Base-by-base conservation (phyloP, 2,329 filamentous ascomycete genomes). In the Coniochaeta ligniaria region DNA sequence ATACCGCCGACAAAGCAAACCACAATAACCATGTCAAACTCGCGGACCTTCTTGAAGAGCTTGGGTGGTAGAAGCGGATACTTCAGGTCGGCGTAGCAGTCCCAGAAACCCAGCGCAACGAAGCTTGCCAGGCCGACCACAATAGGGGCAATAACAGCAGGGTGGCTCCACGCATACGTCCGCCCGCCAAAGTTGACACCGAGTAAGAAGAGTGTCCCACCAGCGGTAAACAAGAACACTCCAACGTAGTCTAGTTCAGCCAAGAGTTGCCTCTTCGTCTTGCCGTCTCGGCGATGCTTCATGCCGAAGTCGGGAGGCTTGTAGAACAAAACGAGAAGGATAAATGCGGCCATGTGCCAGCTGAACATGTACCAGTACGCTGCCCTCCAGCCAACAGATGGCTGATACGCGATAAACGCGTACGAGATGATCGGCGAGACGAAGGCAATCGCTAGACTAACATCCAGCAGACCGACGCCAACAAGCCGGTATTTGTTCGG, bases 391-490 rank as follows among this genome's bases (percentile, higher is more conserved):
- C 59, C 59, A 16, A 63, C 61, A 9, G 38, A 41, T n/a, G 69
- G 59, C 57, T 72, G 69, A 57, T 72, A 71, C 1, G 63, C 70
- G 36, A 73, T 73, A 66, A 73, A 73, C 22, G 69, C 59, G 59
- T 73, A 74, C 57, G 69, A 65, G 11, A 70, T 62, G 31, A 73
- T 54, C 1, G 71, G 72, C 64, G 71, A 72, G 11, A 69, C 63
- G 58, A 73, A 72, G 1, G 70, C 67, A 20, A 35, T 31, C 3
- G 52, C 52, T 8, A 55, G 52, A 14, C 20, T 35, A 6, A 70
- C 68, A 17, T 74, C 72, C 55, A 74, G 69, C 3, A 72, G 56
- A 9, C 73, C 73, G 52, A 75, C 73, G 7, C 72, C 72, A n/a
- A 71, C 67, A 62, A 75, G 69, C 17, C 75, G 67, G 52, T 31